Evolutionary conservation across 768 basidiomycete species (phyloP).

Genomic region (Xerocomellus intermedius): DNA sequence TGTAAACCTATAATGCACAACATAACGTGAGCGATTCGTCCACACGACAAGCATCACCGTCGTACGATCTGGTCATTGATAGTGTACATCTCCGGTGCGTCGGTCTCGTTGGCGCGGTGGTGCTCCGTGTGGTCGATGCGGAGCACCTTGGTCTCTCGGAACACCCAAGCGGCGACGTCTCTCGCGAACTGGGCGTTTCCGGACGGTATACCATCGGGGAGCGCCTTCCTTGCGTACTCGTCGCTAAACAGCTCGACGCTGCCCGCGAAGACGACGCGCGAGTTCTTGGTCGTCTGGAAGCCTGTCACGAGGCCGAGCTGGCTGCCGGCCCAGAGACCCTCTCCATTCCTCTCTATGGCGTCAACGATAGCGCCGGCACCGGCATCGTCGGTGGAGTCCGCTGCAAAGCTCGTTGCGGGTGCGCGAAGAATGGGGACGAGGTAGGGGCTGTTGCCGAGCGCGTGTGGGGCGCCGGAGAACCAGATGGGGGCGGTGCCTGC

Average conservation of each 20-base stretch:
- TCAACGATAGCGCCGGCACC: conserved; percentile 65
- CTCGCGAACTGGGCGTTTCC: conserved; percentile 74
- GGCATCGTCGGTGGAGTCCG: conserved; percentile 58
- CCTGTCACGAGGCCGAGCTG: conserved; percentile 78
- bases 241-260: conserved; percentile 80
- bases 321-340: conserved; percentile 82
- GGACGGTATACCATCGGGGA: conserved; percentile 57
- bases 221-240: conserved; percentile 61
- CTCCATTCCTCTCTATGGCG: conserved; percentile 70
- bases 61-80: conserved; percentile 82
- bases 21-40: background rate
- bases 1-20: conserved; percentile 56
- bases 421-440: conserved; percentile 81
- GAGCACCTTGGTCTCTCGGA: conserved; percentile 82
- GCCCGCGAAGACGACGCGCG: conserved; percentile 78
- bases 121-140: conserved; percentile 76
- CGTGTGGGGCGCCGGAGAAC: conserved; percentile 71
- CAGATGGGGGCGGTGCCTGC: conserved; percentile 58
- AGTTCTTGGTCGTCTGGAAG: conserved; percentile 81
- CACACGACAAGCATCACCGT: background rate
- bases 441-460: conserved; percentile 70
- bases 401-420: conserved; percentile 70
- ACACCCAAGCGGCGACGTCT: conserved; percentile 85
- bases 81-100: conserved; percentile 72
- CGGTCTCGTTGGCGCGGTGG: conserved; percentile 62